Percentiles rank a stretch among this genome's conserved stretches.
Evolutionary conservation across 1,284 basidiomycete genomes (phyloP).

Genomic region (Austropuccinia psidii): DNA sequence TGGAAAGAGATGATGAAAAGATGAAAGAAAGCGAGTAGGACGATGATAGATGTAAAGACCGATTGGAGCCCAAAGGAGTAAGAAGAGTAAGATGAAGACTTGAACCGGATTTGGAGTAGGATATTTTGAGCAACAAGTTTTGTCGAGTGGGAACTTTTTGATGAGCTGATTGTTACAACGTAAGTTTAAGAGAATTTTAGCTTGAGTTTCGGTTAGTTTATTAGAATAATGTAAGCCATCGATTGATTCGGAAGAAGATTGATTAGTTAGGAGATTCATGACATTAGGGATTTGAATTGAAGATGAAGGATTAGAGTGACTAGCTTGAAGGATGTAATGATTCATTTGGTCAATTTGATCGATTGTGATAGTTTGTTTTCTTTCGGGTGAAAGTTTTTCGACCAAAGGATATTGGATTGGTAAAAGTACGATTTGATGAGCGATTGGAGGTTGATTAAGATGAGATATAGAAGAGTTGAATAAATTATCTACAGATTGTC

Average conservation of each 20-base stretch:
- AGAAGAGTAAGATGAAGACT: conserved; percentile 54
- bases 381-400: conserved; percentile 16
- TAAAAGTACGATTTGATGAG: conserved; percentile 29
- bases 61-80: conserved; percentile 58
- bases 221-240: conserved; percentile 76
- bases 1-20: conserved; percentile 49
- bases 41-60: conserved; percentile 49
- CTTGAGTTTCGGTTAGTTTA: conserved; percentile 60
- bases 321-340: conserved; percentile 5
- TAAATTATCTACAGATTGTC: not conserved
- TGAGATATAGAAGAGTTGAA: not conserved
- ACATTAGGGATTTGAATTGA: conserved; percentile 24
- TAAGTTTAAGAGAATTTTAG: conserved; percentile 68
- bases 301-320: not conserved
- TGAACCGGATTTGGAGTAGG: conserved; percentile 61
- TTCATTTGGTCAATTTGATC: conserved; percentile 24
- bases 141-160: conserved; percentile 63
- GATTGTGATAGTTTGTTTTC: conserved; percentile 20
- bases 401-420: conserved; percentile 26
- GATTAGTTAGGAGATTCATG: conserved; percentile 36
- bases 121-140: conserved; percentile 73
- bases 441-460: not conserved
- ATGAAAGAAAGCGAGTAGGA: not conserved
- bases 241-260: conserved; percentile 54
- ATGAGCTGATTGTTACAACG: conserved; percentile 68